A percentile compares a stretch with the other conserved stretches of the same genome.
phyloP scores from a whole-genome alignment of 2,329 filamentous ascomycete species.

The Botryotinia calthae region DNA sequence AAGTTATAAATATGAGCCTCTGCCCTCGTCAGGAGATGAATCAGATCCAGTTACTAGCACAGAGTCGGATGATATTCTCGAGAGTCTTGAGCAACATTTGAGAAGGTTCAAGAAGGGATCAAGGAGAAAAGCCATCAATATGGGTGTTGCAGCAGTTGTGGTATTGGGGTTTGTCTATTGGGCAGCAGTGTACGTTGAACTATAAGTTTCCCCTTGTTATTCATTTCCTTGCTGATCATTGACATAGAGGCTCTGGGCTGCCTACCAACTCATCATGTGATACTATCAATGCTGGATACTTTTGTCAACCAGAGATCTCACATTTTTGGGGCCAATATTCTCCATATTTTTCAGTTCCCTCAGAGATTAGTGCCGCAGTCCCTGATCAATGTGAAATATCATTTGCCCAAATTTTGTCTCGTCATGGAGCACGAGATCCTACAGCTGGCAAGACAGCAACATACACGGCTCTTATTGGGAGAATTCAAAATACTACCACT shows the following conservation, averaged over 20 bases:
- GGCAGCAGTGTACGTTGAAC: slow-evolving; percentile 28
- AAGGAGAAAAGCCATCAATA: slow-evolving; percentile 24
- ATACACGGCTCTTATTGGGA: slow-evolving; percentile 63
- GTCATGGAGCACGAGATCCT: slow-evolving; percentile 82
- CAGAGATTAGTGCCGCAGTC: slow-evolving; percentile 56
- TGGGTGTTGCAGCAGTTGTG: slow-evolving; percentile 24
- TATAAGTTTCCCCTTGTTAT: background rate
- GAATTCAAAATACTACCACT: slow-evolving; percentile 58
- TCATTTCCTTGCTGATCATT: slow-evolving; percentile 17
- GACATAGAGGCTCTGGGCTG: slow-evolving; percentile 24
- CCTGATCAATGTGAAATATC: slow-evolving; percentile 71
- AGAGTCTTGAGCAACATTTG: slow-evolving; percentile 27
- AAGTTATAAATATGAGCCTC: slow-evolving; percentile 30
- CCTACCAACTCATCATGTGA: slow-evolving; percentile 32
- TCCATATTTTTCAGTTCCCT: slow-evolving; percentile 75
- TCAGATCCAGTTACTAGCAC: slow-evolving; percentile 20
- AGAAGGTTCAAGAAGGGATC: slow-evolving; percentile 27
- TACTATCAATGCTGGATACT: slow-evolving; percentile 34
- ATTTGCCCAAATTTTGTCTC: slow-evolving; percentile 77
- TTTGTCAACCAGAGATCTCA: slow-evolving; percentile 37
- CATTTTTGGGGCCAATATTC: slow-evolving; percentile 79
- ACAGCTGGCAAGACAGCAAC: slow-evolving; percentile 62
- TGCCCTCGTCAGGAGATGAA: slow-evolving; percentile 18
- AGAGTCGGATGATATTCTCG: slow-evolving; percentile 19
- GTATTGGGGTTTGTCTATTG: slow-evolving; percentile 30